Base-by-base conservation (phyloP, 129 eudicot species). In the Chrysanthemum lavandulifolium region DNA sequence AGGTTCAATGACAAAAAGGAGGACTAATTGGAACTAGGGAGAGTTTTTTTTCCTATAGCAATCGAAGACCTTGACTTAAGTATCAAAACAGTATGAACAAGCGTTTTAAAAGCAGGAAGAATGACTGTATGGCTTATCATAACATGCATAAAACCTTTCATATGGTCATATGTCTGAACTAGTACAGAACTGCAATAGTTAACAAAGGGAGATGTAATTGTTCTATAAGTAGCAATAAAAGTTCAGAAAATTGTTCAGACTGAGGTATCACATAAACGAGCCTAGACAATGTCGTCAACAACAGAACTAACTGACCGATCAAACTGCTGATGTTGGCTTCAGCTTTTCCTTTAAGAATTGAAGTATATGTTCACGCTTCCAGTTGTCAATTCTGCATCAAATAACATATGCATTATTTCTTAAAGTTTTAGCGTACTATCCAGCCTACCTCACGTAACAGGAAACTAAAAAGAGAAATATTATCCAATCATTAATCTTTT, bases 291-390 rank as follows among this genome's bases (percentile, higher is more conserved):
- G 77, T 49, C 47, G 0, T 40, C 49, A 73, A 79, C 47, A 61
- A 79, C 54, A 9, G 36, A 47, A 9, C 64, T 47, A 80, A 69
- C 68, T 55, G 18, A 63, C 69, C 64, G 65, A 54, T 69, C 68
- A 83, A 16, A 71, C 47, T 13, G 83, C 79, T 73, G 97, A 78
- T 23, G 70, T 50, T n/a, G 85, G 88, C 79, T 86, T 86, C 76
- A 92, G 88, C 81, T 92, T 92, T 79, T 82, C 94, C 72, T 80
- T 84, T 69, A 89, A 78, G 79, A 92, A 92, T 80, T 92, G 94
- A 78, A 86, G 68, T 53, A 92, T 83, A 82, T 92, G 97, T 63
- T 92, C 97, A 18, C 97, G 96, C 79, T 89, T 92, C 97, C 97
- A 92, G 86, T 89, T 92, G 79, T 92, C 97, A 49, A 92, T 72